phyloP scores from a whole-genome alignment of 78 protist species.

The Capsaspora owczarzaki region DNA sequence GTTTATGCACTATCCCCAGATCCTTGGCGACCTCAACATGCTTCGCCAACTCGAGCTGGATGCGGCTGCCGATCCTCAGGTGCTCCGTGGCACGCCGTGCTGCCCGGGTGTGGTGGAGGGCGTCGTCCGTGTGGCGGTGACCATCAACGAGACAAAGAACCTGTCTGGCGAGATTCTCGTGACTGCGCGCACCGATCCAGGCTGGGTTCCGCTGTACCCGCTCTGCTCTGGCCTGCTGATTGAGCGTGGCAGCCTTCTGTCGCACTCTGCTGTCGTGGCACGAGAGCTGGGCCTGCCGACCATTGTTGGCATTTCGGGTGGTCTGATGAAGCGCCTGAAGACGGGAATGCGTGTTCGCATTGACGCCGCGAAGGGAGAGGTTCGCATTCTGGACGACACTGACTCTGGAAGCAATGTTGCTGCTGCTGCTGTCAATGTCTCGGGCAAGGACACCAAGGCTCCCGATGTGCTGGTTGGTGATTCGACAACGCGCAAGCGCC shows the following conservation, averaged over 20 bases:
- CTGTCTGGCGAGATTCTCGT: slow-evolving; percentile 14
- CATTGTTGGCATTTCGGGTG: slow-evolving; percentile 1
- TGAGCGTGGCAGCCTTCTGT: neutral
- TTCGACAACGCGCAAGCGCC: no score
- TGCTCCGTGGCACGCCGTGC: neutral
- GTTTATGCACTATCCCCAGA: neutral
- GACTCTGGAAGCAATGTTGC: neutral
- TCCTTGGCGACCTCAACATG: neutral
- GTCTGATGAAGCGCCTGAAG: slow-evolving; percentile 6
- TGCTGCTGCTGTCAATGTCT: neutral
- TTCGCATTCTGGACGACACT: neutral
- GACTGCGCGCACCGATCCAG: slow-evolving; percentile 10
- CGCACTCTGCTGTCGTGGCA: slow-evolving; percentile 17
- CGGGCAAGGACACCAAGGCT: neutral
- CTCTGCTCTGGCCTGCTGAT: neutral
- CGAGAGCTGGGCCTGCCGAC: slow-evolving; percentile 9
- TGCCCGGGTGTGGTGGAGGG: neutral
- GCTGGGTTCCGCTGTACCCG: neutral
- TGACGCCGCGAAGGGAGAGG: slow-evolving; percentile 1
- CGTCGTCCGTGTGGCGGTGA: neutral
- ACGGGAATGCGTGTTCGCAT: neutral
- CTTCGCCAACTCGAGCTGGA: neutral
- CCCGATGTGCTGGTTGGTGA: no score
- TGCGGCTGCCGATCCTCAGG: neutral
- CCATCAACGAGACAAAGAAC: neutral